Conservation (phyloP, 495 filamentous ascomycete genomes). For the Penicillium alfredii region DNA sequence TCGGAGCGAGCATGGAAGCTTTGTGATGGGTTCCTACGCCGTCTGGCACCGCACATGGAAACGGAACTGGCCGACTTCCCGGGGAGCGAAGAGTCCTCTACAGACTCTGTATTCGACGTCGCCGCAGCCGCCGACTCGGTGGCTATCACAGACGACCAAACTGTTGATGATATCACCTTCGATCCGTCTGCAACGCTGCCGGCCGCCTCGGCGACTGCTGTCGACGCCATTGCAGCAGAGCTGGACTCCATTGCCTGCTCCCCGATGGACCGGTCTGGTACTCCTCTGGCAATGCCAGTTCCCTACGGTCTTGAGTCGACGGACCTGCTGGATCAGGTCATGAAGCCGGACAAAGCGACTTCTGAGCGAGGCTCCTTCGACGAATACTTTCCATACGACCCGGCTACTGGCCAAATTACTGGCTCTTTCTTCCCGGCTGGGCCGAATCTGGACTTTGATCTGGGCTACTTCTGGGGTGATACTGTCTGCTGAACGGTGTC, state of each 20-base stretch:
- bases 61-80: slow-evolving; percentile 26
- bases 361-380: slow-evolving; percentile 21
- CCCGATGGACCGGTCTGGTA: slow-evolving; percentile 20
- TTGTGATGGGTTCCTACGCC: slow-evolving; percentile 42
- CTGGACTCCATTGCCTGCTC: slow-evolving; percentile 25
- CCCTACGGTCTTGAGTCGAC: slow-evolving; percentile 19
- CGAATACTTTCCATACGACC: slow-evolving; percentile 37
- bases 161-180: slow-evolving; percentile 15
- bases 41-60: slow-evolving; percentile 34
- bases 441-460: slow-evolving; percentile 29
- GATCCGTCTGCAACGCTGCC: slow-evolving; percentile 12
- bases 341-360: slow-evolving; percentile 21
- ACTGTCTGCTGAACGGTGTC: slow-evolving; percentile 19
- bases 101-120: slow-evolving; percentile 13
- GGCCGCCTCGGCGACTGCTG: slow-evolving; percentile 5
- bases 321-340: slow-evolving; percentile 22
- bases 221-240: slow-evolving; percentile 19
- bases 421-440: slow-evolving; percentile 36
- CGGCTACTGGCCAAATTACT: slow-evolving; percentile 36
- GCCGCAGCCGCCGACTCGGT: slow-evolving; percentile 7
- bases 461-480: slow-evolving; percentile 32
- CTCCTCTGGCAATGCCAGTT: slow-evolving; percentile 13
- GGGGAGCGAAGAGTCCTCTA: slow-evolving; percentile 17
- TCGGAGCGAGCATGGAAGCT: slow-evolving; percentile 48
- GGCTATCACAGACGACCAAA: slow-evolving; percentile 3